These are phyloP conservation scores for Chenopodium album DNA, from an alignment of 148 eudicot species.

Conservation along the genomic window DNA sequence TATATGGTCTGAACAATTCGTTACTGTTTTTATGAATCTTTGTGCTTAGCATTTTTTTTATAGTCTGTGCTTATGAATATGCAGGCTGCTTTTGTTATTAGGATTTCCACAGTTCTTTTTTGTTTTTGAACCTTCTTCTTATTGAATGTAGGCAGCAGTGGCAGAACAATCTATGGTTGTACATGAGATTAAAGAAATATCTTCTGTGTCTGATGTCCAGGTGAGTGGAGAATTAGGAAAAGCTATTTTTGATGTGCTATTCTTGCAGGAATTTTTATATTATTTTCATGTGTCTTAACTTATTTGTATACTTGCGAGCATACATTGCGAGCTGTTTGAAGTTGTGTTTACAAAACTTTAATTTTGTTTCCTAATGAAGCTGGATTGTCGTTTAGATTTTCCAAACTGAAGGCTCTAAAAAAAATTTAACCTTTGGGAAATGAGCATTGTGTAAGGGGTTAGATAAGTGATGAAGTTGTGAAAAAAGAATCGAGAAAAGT, in stretches of 20 bases:
- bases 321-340: no score
- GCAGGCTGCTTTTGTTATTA: neutral
- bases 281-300: neutral
- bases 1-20: neutral
- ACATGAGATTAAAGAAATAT: slow-evolving; percentile 35
- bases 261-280: neutral
- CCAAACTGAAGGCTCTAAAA: neutral
- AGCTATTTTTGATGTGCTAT: neutral
- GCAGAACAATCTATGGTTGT: slow-evolving; percentile 45
- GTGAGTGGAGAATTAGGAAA: slow-evolving; percentile 25
- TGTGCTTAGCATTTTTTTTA: neutral
- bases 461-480: neutral
- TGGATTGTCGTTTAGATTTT: neutral
- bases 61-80: neutral
- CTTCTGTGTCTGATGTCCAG: slow-evolving; percentile 38
- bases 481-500: no score
- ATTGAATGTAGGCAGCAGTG: slow-evolving; percentile 49
- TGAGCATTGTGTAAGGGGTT: neutral
- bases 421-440: neutral
- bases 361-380: neutral
- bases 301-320: no score
- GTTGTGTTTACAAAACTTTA: no score
- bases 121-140: neutral
- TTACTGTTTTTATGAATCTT: neutral
- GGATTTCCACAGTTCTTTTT: neutral